Evolutionary conservation across 2,329 filamentous ascomycete species (phyloP).

Genomic region (Lachnellula suecica): DNA sequence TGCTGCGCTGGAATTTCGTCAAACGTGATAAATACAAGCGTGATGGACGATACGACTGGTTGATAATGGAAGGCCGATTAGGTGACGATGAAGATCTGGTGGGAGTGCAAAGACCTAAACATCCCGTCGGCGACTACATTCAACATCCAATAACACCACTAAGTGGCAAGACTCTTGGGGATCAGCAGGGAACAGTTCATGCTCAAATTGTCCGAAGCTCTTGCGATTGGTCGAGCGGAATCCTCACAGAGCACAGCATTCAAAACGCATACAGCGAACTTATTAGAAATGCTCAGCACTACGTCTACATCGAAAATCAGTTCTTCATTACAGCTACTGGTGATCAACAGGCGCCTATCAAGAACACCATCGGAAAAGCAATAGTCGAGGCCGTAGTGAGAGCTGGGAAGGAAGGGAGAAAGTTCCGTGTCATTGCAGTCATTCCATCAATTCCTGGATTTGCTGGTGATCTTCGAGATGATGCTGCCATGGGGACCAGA

Average conservation of each 20-base stretch:
- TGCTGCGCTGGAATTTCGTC: constrained; percentile 92
- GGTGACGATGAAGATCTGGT: constrained; percentile 81
- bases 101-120: constrained; percentile 83
- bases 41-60: constrained; percentile 79
- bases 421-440: constrained; percentile 86
- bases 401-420: constrained; percentile 78
- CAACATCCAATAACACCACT: constrained; percentile 75
- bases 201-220: constrained; percentile 89
- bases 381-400: constrained; percentile 88
- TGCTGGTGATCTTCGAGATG: constrained; percentile 82
- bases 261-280: constrained; percentile 84
- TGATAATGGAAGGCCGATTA: constrained; percentile 73
- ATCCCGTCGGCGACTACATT: constrained; percentile 85
- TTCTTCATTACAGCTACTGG: constrained; percentile 96
- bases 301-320: constrained; percentile 97
- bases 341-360: constrained; percentile 79
- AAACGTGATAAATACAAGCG: constrained; percentile 99
- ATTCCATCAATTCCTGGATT: constrained; percentile 94
- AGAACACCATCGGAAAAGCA: constrained; percentile 82
- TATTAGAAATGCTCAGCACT: constrained; percentile 86
- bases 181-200: constrained; percentile 70
- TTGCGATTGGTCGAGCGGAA: constrained; percentile 90
- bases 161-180: constrained; percentile 58
- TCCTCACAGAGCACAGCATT: constrained; percentile 80
- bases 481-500: constrained; percentile 79